Evolutionary conservation across 2,329 filamentous ascomycete species (phyloP), one percentile per base, ranked within the genome.

Genomic region (Tolypocladium pustulatum): DNA sequence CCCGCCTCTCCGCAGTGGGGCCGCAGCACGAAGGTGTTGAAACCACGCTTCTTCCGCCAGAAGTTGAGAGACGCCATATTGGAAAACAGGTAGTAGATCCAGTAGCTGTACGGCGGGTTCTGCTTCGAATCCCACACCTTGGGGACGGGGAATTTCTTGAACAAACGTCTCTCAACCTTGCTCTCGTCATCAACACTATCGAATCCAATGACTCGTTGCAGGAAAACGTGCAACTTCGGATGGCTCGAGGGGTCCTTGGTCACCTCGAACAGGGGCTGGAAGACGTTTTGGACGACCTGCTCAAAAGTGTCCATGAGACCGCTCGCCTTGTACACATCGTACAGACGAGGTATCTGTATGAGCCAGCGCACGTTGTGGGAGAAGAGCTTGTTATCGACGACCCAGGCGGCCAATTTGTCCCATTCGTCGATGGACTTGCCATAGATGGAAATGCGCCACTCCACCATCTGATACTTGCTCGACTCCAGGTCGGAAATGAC

Each of bases 401-500:
- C 91, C 94, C 94, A 99, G 3, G 89, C 90, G 4, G 94, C 94
- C 56, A 99, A 83, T 70, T 96, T 99, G 69, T 97, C 93, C 94
- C 94, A 99, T 72, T 99, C 94, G 62, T 96, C 87, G 46, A 96
- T 81, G 3, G 88, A 89, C 69, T 91, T 89, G 62, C 94, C 94
- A 68, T 99, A 99, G 63, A 99, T 91, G 30, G 92, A 97, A 65
- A 99, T 96, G 51, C 94, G 91, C 92, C 95, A 99, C 76, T 99
- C 94, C 1, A 94, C 94, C 89, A 99, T 97, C 72, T 99, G 94
- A 69, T 99, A 99, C 72, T 99, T 99, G 82, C 92, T 97, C 55
- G 93, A 96, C 73, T 99, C 94, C 37, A 99, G 78, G 80, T 99
- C 94, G 3, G 91, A 86, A 58, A 99, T 97, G 62, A 99, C 94